phyloP scores from a whole-genome alignment of 208 protist species.

The Crithidia thermophila region DNA sequence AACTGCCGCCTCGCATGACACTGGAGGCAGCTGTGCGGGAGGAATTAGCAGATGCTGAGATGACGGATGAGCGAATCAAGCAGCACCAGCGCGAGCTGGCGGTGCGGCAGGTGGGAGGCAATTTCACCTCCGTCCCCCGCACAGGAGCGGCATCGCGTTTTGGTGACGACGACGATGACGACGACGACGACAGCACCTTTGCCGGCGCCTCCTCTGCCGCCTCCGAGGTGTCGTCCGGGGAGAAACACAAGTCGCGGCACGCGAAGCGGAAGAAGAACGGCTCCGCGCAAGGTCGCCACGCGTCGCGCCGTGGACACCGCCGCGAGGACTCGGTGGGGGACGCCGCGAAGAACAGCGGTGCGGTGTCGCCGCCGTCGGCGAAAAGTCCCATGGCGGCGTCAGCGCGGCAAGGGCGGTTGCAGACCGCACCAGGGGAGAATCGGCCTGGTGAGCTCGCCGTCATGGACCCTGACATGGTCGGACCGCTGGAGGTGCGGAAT shows the following conservation, averaged over 20 bases:
- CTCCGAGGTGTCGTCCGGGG: neutral
- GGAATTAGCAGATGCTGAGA: conserved; percentile 20
- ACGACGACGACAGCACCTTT: conserved; percentile 7
- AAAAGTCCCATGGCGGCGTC: neutral
- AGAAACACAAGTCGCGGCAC: neutral
- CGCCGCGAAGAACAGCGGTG: neutral
- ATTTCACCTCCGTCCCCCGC: neutral
- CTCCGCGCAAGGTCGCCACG: neutral
- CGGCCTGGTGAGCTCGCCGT: conserved; percentile 25
- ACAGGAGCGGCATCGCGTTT: neutral
- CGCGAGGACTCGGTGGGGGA: neutral
- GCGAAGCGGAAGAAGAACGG: neutral
- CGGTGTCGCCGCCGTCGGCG: neutral
- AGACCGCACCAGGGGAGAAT: conserved; percentile 2
- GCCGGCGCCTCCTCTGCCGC: conserved; percentile 1
- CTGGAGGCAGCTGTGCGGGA: conserved; percentile 41
- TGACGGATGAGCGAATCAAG: conserved; percentile 29
- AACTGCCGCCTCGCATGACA: conserved; percentile 38
- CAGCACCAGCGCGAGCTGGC: conserved; percentile 19
- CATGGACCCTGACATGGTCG: conserved; percentile 50
- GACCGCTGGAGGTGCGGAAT: conserved; percentile 48
- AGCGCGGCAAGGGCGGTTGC: neutral
- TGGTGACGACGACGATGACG: conserved; percentile 10
- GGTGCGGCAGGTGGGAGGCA: conserved; percentile 1
- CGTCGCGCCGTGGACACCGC: neutral